Conservation (phyloP, 2,329 filamentous ascomycete genomes). For the Nectriaceae sp. region DNA sequence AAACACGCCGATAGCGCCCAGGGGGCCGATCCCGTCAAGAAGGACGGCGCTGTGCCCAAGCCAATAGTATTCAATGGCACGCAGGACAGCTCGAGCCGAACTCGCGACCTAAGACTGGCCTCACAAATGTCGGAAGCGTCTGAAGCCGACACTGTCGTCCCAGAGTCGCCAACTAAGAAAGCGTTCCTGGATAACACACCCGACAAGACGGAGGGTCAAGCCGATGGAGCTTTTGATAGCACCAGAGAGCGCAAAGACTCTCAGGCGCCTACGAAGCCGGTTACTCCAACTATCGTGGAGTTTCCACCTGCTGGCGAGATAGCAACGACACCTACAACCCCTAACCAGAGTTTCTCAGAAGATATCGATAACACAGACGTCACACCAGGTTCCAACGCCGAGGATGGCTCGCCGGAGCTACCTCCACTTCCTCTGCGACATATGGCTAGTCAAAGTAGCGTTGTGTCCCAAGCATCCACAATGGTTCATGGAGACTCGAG, state of each 20-base stretch:
- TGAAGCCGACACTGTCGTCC: constrained; percentile 26
- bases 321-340: constrained; percentile 19
- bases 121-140: constrained; percentile 23
- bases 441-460: constrained; percentile 32
- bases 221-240: constrained; percentile 16
- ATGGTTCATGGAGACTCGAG: constrained; percentile 40
- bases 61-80: constrained; percentile 3
- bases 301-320: constrained; percentile 11
- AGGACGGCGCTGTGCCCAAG: background rate
- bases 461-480: constrained; percentile 40
- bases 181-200: constrained; percentile 8
- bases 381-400: constrained; percentile 16
- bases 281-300: constrained; percentile 19
- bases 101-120: background rate
- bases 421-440: constrained; percentile 38
- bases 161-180: constrained; percentile 14
- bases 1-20: background rate
- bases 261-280: constrained; percentile 10
- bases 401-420: constrained; percentile 36
- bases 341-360: constrained; percentile 16
- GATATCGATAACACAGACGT: constrained; percentile 14
- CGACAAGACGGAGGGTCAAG: constrained; percentile 9
- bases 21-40: constrained; percentile 17
- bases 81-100: constrained; percentile 9
- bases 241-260: constrained; percentile 14